phyloP scores from a whole-genome alignment of 805 yeast species.

The Ascoidea asiatica region DNA sequence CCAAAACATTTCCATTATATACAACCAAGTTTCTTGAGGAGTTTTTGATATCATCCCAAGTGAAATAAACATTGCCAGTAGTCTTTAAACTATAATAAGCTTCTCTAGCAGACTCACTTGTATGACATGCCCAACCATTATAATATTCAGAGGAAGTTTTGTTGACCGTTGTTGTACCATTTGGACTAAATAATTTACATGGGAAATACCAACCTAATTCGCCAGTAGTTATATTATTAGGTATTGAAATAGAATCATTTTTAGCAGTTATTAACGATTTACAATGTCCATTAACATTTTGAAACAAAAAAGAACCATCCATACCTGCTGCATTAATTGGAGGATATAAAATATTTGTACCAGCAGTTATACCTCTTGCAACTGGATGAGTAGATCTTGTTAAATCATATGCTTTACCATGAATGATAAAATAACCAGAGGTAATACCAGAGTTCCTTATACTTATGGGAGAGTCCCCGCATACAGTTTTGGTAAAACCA shows the following conservation, averaged over 20 bases:
- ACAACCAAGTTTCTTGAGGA: slow-evolving; percentile 68
- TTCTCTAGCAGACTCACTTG: slow-evolving; percentile 53
- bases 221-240: slow-evolving; percentile 28
- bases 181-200: slow-evolving; percentile 55
- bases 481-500: slow-evolving; percentile 80
- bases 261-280: slow-evolving; percentile 62
- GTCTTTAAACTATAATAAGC: slow-evolving; percentile 47
- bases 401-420: slow-evolving; percentile 71
- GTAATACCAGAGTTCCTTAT: slow-evolving; percentile 45
- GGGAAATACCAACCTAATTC: slow-evolving; percentile 95
- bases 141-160: slow-evolving; percentile 51
- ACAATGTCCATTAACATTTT: slow-evolving; percentile 87
- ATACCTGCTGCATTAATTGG: slow-evolving; percentile 80
- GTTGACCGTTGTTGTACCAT: slow-evolving; percentile 61
- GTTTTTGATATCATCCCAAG: slow-evolving; percentile 77
- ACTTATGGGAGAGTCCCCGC: slow-evolving; percentile 34
- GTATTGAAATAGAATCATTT: slow-evolving; percentile 36
- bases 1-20: slow-evolving; percentile 81
- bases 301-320: slow-evolving; percentile 77
- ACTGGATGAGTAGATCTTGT: slow-evolving; percentile 63
- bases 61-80: slow-evolving; percentile 68
- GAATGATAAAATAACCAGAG: slow-evolving; percentile 52
- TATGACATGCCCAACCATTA: slow-evolving; percentile 86
- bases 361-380: slow-evolving; percentile 63
- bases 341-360: slow-evolving; percentile 66